Conservation (phyloP, 108 stramenopile genomes). For the Cylindrotheca closterium region DNA sequence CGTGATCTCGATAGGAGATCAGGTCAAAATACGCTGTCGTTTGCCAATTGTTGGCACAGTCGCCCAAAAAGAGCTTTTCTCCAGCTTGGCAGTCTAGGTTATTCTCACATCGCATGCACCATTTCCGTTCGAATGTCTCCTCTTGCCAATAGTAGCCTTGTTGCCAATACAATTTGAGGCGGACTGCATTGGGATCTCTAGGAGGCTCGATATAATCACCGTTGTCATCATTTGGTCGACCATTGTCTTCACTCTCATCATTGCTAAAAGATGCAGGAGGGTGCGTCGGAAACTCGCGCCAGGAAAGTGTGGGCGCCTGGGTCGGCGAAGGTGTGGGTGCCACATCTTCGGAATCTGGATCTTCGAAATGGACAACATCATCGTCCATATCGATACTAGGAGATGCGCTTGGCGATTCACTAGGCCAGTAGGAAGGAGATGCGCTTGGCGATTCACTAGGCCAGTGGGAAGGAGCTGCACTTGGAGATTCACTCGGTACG, state of each 20-base stretch:
- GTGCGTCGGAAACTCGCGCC: no score
- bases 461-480: background rate
- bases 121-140: slow-evolving; percentile 40
- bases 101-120: slow-evolving; percentile 46
- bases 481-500: slow-evolving; percentile 17
- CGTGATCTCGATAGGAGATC: background rate
- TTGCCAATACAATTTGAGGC: slow-evolving; percentile 55
- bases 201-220: background rate
- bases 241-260: background rate
- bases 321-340: no score
- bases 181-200: background rate
- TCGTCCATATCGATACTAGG: background rate
- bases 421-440: background rate
- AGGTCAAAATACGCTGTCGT: background rate
- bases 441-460: background rate
- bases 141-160: slow-evolving; percentile 65
- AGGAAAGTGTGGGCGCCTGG: no score
- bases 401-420: background rate
- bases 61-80: background rate
- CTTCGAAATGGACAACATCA: no score
- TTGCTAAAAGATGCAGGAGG: background rate
- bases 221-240: background rate
- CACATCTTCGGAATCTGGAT: no score
- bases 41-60: background rate
- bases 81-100: background rate